Base-by-base conservation (phyloP, 345 rosid genomes). In the Populus nigra region DNA sequence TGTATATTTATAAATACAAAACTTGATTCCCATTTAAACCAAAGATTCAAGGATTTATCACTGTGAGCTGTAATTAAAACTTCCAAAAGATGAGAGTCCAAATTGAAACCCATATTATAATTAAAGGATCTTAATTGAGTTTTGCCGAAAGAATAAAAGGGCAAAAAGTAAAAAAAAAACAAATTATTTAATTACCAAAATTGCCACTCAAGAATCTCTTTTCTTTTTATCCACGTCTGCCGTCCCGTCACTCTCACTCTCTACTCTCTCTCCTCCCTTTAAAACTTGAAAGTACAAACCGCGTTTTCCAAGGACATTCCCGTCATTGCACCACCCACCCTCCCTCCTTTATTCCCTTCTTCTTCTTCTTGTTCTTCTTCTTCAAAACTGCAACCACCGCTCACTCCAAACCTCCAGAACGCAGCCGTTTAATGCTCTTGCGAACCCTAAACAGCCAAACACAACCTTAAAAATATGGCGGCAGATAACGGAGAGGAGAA, bases 401-500 rank as follows among this genome's bases (percentile, higher is more conserved):
- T 68, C 5, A 1, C 23, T 68, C 16, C 45, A 1, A 57, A 57
- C 12, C 43, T 39, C 47, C 25, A 1, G 23, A 57, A n/a, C 63
- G 63, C 63, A 57, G 63, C 63, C 63, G 29, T 57, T 57, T 57
- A 4, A 57, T 22, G 5, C 38, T 7, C 18, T 13, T 5, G 39
- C 2, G 33, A 33, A 65, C 7, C 69, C 22, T 20, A 31, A 31
- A 27, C 68, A 27, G 36, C 20, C 9, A 27, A 65, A 15, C 63
- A 57, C 63, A 57, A 23, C 27, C 27, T 57, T 53, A 18, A 35
- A 23, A 43, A 47, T n/a, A 82, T 82, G 83, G 83, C 82, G 83
- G 83, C 82, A 2, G 85, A 87, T 76, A 89, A 86, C 88, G 98
- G 99, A 68, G 99, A 95, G 83, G 99, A 95, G 85, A 95, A 92